These are phyloP conservation scores for Populus pruinosa DNA, from an alignment of 345 rosid species.

Conservation along the genomic window DNA sequence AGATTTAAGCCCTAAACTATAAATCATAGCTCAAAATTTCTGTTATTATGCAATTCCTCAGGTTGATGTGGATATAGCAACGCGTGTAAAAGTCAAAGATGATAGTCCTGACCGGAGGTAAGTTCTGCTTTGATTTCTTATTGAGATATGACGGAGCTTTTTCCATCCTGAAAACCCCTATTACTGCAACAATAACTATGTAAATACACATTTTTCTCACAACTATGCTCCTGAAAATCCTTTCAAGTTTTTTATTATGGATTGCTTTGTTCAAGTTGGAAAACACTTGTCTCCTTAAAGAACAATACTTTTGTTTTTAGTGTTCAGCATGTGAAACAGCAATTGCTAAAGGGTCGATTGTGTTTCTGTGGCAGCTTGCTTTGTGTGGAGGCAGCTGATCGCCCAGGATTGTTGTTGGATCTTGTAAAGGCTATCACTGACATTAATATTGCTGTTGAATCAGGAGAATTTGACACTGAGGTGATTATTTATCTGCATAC, in stretches of 20 bases:
- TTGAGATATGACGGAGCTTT: slow-evolving; percentile 2
- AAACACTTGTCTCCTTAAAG: neutral
- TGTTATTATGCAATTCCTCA: slow-evolving; percentile 27
- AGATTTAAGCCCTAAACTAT: slow-evolving; percentile 1
- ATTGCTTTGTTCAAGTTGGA: neutral
- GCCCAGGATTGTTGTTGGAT: slow-evolving; percentile 90
- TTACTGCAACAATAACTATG: neutral
- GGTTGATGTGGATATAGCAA: slow-evolving; percentile 97
- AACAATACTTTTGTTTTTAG: neutral
- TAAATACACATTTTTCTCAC: neutral
- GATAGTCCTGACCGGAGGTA: slow-evolving; percentile 88
- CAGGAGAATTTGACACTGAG: slow-evolving; percentile 99
- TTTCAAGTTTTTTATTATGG: neutral
- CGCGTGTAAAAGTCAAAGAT: slow-evolving; percentile 56
- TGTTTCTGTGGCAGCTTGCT: slow-evolving; percentile 56
- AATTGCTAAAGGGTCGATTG: neutral
- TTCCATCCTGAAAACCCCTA: neutral
- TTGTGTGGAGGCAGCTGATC: slow-evolving; percentile 86
- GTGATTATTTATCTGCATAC: slow-evolving; percentile 29
- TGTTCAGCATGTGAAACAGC: neutral
- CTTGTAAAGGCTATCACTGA: slow-evolving; percentile 78
- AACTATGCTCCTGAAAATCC: neutral
- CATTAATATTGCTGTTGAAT: slow-evolving; percentile 71
- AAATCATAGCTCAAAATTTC: slow-evolving; percentile 11
- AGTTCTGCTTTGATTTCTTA: slow-evolving; percentile 15